Evolutionary conservation across 208 protist species (phyloP), one percentile per base, ranked within the genome.

Genomic region (Kentomonas sorsogonicus): DNA sequence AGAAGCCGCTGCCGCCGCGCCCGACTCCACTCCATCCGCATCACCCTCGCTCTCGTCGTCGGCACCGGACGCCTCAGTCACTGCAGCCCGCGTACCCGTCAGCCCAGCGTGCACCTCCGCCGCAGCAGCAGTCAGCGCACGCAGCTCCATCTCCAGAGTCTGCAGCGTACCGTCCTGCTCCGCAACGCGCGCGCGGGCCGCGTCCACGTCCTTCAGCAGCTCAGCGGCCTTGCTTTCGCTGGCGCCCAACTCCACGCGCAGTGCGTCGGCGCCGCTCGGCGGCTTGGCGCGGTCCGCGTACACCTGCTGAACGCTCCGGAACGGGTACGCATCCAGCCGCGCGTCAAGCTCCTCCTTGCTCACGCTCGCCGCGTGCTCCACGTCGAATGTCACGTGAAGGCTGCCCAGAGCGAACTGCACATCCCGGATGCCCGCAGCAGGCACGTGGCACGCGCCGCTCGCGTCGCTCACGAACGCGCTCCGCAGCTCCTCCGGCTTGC

Each of bases 391-490:
- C 26, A 60, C 69, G 22, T 63, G 50, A 16, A 68, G 43, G 25
- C 56, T 64, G 10, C 53, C 55, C 0, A 60, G 50, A 13, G 23
- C 43, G 22, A 75, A 57, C 2, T 20, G 1, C 16, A 75, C 56
- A 20, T 66, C 45, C 15, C 16, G 16, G 29, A 75, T 36, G 20
- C 22, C 54, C 15, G 52, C 30, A 2, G 43, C 30, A 22, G 43
- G 39, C 34, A 75, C 55, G 20, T 62, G 69, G 31, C 69, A 75
- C 7, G 69, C 69, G 26, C 10, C 18, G 0, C 59, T 26, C 0
- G 69, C 63, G 33, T 76, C 69, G 22, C 10, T 23, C 1, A 53
- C 33, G 40, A 75, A 64, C 15, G 69, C 69, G 15, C 18, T n/a
- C 10, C 31, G 50, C 48, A 75, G 45, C 36, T 68, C 69, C 50